Evolutionary conservation across 257 asterid species (phyloP), one percentile per base, ranked within the genome.

Genomic region (Lantana camara): DNA sequence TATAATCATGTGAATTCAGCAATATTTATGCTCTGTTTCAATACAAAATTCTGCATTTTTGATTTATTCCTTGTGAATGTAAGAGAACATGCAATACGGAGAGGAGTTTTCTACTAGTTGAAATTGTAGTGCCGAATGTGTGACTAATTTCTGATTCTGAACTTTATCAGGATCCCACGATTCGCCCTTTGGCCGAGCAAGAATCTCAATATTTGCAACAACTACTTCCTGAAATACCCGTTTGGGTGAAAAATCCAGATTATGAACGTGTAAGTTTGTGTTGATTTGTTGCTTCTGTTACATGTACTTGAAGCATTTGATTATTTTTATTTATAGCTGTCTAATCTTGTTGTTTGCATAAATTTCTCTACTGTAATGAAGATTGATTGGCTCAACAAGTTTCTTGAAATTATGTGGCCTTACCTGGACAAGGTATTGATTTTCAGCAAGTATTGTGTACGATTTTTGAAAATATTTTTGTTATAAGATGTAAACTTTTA

Each of bases 311-410:
- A 48, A 22, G 50, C 54, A 22, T 20, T 74, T 23, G 2, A 20
- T 41, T 52, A 42, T 47, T 35, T 27, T 46, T 34, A 48, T 46
- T 27, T 13, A 15, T 64, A 23, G 52, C 62, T 49, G 64, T 64
- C 30, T 70, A 68, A 42, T 30, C 30, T 52, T 22, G 41, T 54
- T 48, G 58, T 21, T 10, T 61, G 68, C 20, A 12, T 51, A 19
- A 46, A 41, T 67, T 53, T 63, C n/a, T 74, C 27, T 73, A 47
- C 16, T 46, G 80, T n/a, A 68, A 1, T 54, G 47, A 67, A 91
- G 96, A 74, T 91, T 54, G 95, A 89, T 83, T 91, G 98, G 98
- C 82, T 86, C 52, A 91, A 89, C 91, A 84, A 77, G 88, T 88
- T 91, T 68, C 35, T 91, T 57, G 89, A 78, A 66, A 52, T 69